Conservation (phyloP, 2,329 filamentous ascomycete genomes). For the Trichoderma semiorbis region DNA sequence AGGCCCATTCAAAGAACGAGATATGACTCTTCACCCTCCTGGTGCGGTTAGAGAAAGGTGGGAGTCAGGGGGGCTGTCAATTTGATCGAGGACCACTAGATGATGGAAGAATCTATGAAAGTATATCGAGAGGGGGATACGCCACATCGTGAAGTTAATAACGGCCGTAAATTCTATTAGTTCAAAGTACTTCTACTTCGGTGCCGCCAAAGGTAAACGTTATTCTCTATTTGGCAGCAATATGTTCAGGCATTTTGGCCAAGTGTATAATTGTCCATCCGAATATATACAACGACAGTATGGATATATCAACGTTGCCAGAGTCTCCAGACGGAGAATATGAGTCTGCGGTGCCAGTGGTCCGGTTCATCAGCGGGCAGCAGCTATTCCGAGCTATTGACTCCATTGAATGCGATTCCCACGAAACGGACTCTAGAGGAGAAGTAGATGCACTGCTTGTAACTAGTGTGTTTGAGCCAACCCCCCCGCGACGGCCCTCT, state of each 20-base stretch:
- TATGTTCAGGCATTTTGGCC: background rate
- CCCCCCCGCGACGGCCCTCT: background rate
- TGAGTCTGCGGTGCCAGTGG: background rate
- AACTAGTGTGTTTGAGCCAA: background rate
- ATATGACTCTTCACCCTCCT: background rate
- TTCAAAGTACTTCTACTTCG: background rate
- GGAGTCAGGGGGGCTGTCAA: background rate
- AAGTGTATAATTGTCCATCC: background rate
- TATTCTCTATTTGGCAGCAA: background rate
- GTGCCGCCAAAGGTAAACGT: background rate
- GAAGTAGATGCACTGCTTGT: background rate
- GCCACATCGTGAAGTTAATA: background rate
- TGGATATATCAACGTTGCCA: background rate
- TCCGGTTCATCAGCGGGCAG: background rate
- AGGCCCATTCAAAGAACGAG: background rate
- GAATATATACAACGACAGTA: background rate
- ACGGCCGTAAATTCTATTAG: background rate
- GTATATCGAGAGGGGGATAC: background rate
- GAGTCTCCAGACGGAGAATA: background rate
- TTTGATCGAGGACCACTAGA: no score
- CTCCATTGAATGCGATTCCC: background rate
- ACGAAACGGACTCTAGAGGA: background rate
- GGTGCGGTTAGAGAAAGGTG: background rate
- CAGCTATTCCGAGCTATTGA: background rate
- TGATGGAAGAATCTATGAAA: background rate